Percentiles rank a stretch among this genome's conserved stretches.
Evolutionary conservation across 2,329 filamentous ascomycete genomes (phyloP).

Genomic region (Exophiala aquamarina): DNA sequence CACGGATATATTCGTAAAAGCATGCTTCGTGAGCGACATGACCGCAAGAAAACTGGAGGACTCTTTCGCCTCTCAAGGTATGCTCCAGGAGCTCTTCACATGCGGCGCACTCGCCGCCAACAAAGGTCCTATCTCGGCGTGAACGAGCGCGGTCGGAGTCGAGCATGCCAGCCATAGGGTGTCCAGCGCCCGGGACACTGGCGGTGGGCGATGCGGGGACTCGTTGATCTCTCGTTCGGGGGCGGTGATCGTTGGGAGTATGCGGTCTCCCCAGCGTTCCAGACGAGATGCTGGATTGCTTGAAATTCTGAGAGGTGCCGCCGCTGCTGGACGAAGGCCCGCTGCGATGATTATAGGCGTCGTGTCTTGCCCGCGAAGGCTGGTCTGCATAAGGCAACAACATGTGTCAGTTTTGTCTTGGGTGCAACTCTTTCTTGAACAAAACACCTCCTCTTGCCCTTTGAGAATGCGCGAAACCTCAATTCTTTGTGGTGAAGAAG

Average conservation of each 20-base stretch:
- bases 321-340: constrained; percentile 16
- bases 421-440: not conserved
- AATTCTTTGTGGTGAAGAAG: constrained; percentile 7
- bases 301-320: constrained; percentile 17
- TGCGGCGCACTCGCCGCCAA: constrained; percentile 90
- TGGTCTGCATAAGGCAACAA: constrained; percentile 23
- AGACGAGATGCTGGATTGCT: constrained; percentile 26
- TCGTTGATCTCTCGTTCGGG: constrained; percentile 20
- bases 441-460: constrained; percentile 1
- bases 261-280: constrained; percentile 21
- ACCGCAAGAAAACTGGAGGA: constrained; percentile 93
- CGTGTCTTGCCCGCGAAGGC: constrained; percentile 19
- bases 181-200: constrained; percentile 22
- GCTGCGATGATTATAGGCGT: constrained; percentile 20
- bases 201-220: constrained; percentile 18
- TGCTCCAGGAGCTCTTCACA: constrained; percentile 97
- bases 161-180: constrained; percentile 63
- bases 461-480: not conserved
- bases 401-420: constrained; percentile 22
- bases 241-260: constrained; percentile 19
- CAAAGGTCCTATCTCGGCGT: constrained; percentile 88
- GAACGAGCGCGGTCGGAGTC: constrained; percentile 75
- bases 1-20: constrained; percentile 97
- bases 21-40: constrained; percentile 98
- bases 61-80: constrained; percentile 87